Conservation (phyloP, 2,329 filamentous ascomycete genomes). For the Emericellopsis cladophorae region DNA sequence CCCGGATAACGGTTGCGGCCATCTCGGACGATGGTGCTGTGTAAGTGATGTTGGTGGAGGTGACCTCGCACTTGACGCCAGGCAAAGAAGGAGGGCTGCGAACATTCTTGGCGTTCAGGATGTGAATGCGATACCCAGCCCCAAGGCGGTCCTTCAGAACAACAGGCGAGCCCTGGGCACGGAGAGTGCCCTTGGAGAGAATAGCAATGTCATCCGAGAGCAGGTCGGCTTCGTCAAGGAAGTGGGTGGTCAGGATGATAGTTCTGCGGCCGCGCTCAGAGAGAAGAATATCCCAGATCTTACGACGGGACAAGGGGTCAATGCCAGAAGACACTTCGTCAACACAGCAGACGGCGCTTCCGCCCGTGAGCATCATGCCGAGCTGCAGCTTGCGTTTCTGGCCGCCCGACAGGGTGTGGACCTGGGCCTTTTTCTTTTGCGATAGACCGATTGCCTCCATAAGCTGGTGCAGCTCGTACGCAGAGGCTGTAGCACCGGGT, state of each 20-base stretch:
- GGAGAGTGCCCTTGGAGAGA: constrained; percentile 52
- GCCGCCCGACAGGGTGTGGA: constrained; percentile 58
- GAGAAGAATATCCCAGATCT: constrained; percentile 45
- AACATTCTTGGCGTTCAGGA: constrained; percentile 9
- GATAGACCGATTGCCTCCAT: constrained; percentile 52
- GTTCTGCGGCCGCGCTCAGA: constrained; percentile 53
- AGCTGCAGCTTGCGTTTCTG: constrained; percentile 68
- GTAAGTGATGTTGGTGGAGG: constrained; percentile 59
- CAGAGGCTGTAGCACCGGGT: constrained; percentile 25
- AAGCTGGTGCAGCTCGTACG: constrained; percentile 28
- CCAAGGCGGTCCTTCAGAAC: constrained; percentile 56
- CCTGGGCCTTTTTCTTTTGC: constrained; percentile 46
- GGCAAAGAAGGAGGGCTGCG: constrained; percentile 36
- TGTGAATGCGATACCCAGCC: constrained; percentile 19
- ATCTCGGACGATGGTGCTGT: constrained; percentile 52
- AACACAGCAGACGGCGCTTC: constrained; percentile 58
- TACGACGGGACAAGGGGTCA: constrained; percentile 51
- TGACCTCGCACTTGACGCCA: constrained; percentile 37
- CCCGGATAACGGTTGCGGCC: constrained; percentile 55
- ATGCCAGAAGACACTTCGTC: constrained; percentile 66
- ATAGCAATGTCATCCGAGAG: constrained; percentile 61
- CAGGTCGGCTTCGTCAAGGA: constrained; percentile 64
- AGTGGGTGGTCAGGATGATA: constrained; percentile 62
- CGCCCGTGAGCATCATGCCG: constrained; percentile 68
- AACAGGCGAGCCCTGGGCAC: constrained; percentile 55